Evolutionary conservation across 768 basidiomycete species (phyloP).

Genomic region (Xerocomellus chrysenteron): DNA sequence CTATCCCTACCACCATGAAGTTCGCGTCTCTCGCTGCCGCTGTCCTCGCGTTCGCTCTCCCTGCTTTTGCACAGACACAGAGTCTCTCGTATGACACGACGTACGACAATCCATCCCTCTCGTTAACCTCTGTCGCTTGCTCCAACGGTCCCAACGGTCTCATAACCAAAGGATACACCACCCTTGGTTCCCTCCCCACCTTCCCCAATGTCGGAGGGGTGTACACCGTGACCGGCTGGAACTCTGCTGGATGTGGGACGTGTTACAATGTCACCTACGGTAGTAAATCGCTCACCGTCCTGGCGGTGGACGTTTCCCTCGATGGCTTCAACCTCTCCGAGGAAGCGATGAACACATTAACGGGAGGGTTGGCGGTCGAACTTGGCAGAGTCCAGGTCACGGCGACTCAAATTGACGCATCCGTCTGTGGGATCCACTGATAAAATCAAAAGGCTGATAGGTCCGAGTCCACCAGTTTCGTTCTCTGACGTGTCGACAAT

Average conservation of each 20-base stretch:
- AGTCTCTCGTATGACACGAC: conserved; percentile 31
- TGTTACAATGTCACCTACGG: conserved; percentile 33
- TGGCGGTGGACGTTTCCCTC: conserved; percentile 30
- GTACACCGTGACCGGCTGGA: conserved; percentile 30
- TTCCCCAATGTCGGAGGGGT: conserved; percentile 37
- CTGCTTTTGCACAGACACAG: conserved; percentile 16
- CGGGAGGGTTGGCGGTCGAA: conserved; percentile 43
- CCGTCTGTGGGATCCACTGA: conserved; percentile 44
- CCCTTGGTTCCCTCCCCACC: conserved; percentile 31
- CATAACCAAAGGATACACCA: conserved; percentile 30
- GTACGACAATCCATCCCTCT: conserved; percentile 27
- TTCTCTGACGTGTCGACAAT: not conserved
- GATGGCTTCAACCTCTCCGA: conserved; percentile 40
- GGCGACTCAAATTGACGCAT: conserved; percentile 42
- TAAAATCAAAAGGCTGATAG: not conserved
- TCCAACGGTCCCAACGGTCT: conserved; percentile 35
- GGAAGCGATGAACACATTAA: conserved; percentile 55
- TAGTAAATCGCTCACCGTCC: conserved; percentile 14
- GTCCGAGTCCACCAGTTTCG: not conserved
- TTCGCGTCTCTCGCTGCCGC: conserved; percentile 11
- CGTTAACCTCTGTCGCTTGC: conserved; percentile 29
- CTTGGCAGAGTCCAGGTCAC: conserved; percentile 49
- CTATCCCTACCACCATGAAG: conserved; percentile 24
- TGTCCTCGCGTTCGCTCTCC: conserved; percentile 14
- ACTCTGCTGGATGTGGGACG: conserved; percentile 35